phyloP scores from a whole-genome alignment of 176 grass and related monocot genomes.

The Oryza nivara region DNA sequence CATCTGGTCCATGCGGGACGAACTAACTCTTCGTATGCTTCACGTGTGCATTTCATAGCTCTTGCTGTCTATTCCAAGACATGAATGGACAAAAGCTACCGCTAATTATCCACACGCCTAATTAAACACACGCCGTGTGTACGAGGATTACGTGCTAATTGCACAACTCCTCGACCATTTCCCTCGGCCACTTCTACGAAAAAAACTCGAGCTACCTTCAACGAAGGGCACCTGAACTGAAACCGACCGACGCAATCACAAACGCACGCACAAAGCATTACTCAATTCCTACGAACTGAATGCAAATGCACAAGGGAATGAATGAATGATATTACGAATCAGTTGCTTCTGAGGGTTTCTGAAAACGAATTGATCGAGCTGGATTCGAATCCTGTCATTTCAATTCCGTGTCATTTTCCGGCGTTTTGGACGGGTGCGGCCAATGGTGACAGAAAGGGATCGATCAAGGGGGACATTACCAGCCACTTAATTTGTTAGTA shows the following conservation, averaged over 20 bases:
- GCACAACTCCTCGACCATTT: neutral
- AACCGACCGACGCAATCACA: too few species aligned
- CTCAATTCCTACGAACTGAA: neutral
- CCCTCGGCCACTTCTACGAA: too few species aligned
- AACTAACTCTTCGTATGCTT: conserved; percentile 1
- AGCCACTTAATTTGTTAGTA: conserved; percentile 3
- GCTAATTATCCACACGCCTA: neutral
- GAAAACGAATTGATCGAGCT: neutral
- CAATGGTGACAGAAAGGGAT: neutral
- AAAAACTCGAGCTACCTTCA: too few species aligned
- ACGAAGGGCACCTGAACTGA: too few species aligned
- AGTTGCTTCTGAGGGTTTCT: neutral
- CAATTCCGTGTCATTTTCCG: neutral
- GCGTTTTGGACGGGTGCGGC: neutral
- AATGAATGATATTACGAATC: too few species aligned
- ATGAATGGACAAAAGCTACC: neutral
- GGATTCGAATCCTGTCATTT: neutral
- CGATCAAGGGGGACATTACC: neutral
- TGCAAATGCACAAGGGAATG: too few species aligned
- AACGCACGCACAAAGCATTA: neutral
- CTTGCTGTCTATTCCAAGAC: neutral
- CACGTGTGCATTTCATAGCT: conserved; percentile 4
- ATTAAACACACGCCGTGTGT: neutral
- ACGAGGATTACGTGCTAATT: neutral
- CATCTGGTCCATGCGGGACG: too few species aligned